These are phyloP conservation scores for Takashimella tepidaria DNA, from an alignment of 1,284 basidiomycete species.

Conservation along the genomic window DNA sequence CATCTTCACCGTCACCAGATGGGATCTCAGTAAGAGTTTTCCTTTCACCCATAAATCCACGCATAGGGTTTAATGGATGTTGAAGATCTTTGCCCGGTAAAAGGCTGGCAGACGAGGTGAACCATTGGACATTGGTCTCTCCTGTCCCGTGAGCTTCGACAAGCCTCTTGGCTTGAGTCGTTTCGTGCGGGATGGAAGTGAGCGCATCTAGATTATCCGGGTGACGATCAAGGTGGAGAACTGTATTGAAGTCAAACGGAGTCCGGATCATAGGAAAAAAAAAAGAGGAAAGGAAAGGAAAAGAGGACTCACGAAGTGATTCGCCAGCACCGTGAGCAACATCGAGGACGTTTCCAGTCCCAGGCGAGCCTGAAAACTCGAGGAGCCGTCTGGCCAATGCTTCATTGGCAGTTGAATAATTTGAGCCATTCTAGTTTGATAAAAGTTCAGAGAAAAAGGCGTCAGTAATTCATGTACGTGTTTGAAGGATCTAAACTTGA, in stretches of 20 bases:
- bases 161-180: conserved; percentile 51
- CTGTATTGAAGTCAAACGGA: conserved; percentile 47
- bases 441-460: too few relatives aligned
- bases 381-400: conserved; percentile 58
- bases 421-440: too few relatives aligned
- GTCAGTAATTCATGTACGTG: too few relatives aligned
- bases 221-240: conserved; percentile 37
- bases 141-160: conserved; percentile 29
- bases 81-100: conserved; percentile 15
- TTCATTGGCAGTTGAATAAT: conserved; percentile 62
- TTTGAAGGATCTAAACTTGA: background rate
- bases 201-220: conserved; percentile 56
- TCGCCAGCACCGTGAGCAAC: conserved; percentile 69
- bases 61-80: conserved; percentile 41
- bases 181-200: conserved; percentile 57
- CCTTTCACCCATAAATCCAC: conserved; percentile 26
- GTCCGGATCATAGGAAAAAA: background rate
- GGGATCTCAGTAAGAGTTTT: background rate
- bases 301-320: conserved; percentile 53
- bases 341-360: conserved; percentile 54
- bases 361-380: conserved; percentile 49
- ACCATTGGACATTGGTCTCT: conserved; percentile 22
- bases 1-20: conserved; percentile 1
- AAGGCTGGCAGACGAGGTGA: conserved; percentile 24
- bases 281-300: background rate